phyloP scores from a whole-genome alignment of 495 filamentous ascomycete genomes.

The Daldinia bambusicola region DNA sequence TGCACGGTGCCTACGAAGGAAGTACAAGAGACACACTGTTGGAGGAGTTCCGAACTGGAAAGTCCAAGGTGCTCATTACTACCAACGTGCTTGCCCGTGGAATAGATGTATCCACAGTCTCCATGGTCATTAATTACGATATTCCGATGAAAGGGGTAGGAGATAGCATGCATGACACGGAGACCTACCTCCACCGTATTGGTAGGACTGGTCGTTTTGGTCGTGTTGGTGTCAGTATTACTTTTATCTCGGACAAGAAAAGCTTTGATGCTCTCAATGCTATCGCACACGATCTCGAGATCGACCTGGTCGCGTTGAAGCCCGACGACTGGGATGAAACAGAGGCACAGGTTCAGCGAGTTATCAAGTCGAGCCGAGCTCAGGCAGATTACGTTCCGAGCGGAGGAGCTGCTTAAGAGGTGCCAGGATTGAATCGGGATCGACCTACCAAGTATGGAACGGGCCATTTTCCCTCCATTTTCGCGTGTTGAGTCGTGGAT shows the following conservation, averaged over 20 bases:
- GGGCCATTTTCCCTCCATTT: background rate
- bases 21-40: conserved; percentile 84
- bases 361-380: conserved; percentile 83
- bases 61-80: conserved; percentile 96
- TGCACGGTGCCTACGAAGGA: conserved; percentile 88
- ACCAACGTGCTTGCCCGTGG: conserved; percentile 97
- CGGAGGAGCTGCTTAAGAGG: conserved; percentile 29
- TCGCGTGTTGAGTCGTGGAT: conserved; percentile 12
- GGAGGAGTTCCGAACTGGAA: conserved; percentile 84
- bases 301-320: conserved; percentile 62
- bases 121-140: conserved; percentile 97
- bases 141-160: conserved; percentile 68
- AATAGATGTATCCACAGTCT: conserved; percentile 96
- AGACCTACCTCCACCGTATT: conserved; percentile 98
- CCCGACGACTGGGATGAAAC: conserved; percentile 84
- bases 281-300: conserved; percentile 76
- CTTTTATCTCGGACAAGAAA: conserved; percentile 82
- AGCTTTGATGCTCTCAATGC: conserved; percentile 78
- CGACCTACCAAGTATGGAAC: conserved; percentile 10
- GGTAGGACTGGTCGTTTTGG: conserved; percentile 97
- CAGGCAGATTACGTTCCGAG: conserved; percentile 66
- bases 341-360: conserved; percentile 80
- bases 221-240: conserved; percentile 94
- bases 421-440: conserved; percentile 1
- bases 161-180: conserved; percentile 72